These are phyloP conservation scores for Paspalum vaginatum DNA, from an alignment of 176 grass and related monocot species.

Conservation along the genomic window DNA sequence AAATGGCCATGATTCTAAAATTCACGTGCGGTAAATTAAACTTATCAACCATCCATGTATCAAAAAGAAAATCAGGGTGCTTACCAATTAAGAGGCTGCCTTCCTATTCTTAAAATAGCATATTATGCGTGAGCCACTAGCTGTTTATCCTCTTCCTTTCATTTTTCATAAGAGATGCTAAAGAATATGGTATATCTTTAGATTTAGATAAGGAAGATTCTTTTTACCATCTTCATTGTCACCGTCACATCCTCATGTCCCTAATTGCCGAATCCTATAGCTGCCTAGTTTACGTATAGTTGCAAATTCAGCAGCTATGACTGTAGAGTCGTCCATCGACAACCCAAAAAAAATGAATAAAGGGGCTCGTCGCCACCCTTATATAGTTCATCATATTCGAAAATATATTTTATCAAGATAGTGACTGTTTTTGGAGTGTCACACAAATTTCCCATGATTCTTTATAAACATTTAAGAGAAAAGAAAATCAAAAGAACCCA, in stretches of 20 bases:
- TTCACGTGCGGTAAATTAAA: not conserved
- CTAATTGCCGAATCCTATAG: too few relatives aligned
- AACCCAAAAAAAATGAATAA: too few relatives aligned
- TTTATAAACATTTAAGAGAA: too few relatives aligned
- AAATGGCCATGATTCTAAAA: not conserved
- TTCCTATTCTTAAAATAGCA: conserved; percentile 8
- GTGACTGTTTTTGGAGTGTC: too few relatives aligned
- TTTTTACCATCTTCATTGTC: conserved; percentile 6
- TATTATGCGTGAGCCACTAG: not conserved
- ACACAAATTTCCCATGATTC: too few relatives aligned
- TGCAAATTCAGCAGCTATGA: not conserved
- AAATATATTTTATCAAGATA: too few relatives aligned
- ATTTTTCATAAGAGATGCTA: not conserved
- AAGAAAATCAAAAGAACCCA: too few relatives aligned
- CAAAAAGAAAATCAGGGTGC: not conserved
- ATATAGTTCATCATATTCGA: too few relatives aligned
- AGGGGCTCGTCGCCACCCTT: not conserved
- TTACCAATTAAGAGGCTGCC: not conserved
- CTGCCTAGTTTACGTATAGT: too few relatives aligned
- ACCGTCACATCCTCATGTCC: not conserved
- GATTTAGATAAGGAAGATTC: conserved; percentile 25
- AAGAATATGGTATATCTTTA: not conserved
- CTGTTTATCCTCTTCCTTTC: conserved; percentile 23
- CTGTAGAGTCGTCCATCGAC: not conserved
- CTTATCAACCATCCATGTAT: not conserved